Base-by-base conservation (phyloP, 2,329 filamentous ascomycete genomes). In the Penicillium griseofulvum region DNA sequence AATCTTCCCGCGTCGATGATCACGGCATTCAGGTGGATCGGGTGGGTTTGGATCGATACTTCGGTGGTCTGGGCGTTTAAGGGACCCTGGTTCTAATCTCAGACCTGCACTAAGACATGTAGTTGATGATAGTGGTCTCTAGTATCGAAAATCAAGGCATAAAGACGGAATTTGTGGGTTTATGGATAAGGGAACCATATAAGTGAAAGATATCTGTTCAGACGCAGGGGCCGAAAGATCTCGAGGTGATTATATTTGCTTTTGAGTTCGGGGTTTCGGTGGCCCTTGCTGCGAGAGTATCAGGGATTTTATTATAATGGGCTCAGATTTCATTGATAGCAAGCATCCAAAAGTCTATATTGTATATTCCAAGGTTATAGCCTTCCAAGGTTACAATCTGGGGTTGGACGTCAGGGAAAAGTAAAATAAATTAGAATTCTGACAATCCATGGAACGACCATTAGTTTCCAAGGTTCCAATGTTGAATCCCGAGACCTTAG, bases 211-310 rank as follows among this genome's bases (percentile, higher is more conserved):
- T 41, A 60, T 58, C 55, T 61, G 51, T 58, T 55, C 14, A 34
- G 51, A 65, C 51, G 60, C 61, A 65, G 63, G 63, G 63, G 62
- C 51, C 19, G 45, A 55, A 43, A 59, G 61, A 54, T 51, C 54
- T 57, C 56, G 45, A 50, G 58, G 29, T 17, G 9, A 5, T n/a
- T 28, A 11, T 31, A 12, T 7, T 31, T 37, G 17, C 14, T 46
- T 56, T 58, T 58, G 36, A 31, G 41, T 56, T 59, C 55, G 44
- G 41, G 52, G 33, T 36, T 36, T 22, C 22, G 22, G 22, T 54
- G 7, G 55, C 62, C 68, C 69, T 70, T 71, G 62, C 68, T 42
- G 63, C 56, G 61, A 55, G 68, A 67, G 67, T 62, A 60, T 55
- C 49, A 59, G 54, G 56, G 51, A 56, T 52, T 31, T 44, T 19